Percentiles rank a stretch among this genome's conserved stretches.
Conservation (phyloP, 2,329 filamentous ascomycete species). For the Chrysoporthe austroafricana region DNA sequence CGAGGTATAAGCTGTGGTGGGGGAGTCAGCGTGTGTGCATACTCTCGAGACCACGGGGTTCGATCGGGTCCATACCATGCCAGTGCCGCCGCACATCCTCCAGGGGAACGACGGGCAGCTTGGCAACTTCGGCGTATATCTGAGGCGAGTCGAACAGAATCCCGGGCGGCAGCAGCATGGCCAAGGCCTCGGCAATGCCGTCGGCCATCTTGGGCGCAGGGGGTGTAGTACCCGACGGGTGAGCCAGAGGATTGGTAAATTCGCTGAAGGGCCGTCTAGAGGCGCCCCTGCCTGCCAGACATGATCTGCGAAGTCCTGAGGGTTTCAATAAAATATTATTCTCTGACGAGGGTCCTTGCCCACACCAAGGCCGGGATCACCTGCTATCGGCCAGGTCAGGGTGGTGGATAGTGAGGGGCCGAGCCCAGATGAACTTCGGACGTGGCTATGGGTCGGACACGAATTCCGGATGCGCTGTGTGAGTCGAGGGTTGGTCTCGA, state of each 20-base stretch:
- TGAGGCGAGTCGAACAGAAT: conserved; percentile 57
- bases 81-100: conserved; percentile 61
- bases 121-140: conserved; percentile 59
- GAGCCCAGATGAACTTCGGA: not conserved
- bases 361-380: conserved; percentile 15
- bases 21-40: conserved; percentile 20
- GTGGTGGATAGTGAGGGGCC: not conserved
- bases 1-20: conserved; percentile 58
- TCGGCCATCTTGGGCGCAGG: conserved; percentile 21
- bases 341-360: not conserved
- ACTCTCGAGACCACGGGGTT: not conserved
- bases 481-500: conserved; percentile 20
- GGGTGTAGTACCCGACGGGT: not conserved
- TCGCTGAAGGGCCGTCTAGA: conserved; percentile 16
- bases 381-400: not conserved
- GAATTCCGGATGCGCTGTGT: conserved; percentile 9
- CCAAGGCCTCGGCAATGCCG: conserved; percentile 34
- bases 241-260: conserved; percentile 12
- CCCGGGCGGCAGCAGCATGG: conserved; percentile 59
- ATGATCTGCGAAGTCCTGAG: conserved; percentile 20
- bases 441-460: conserved; percentile 7
- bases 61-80: conserved; percentile 50
- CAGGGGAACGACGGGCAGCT: conserved; percentile 52
- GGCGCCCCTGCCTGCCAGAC: conserved; percentile 13
- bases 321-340: not conserved